Base-by-base conservation (phyloP, 1,284 basidiomycete genomes). In the Moniliophthora roreri region DNA sequence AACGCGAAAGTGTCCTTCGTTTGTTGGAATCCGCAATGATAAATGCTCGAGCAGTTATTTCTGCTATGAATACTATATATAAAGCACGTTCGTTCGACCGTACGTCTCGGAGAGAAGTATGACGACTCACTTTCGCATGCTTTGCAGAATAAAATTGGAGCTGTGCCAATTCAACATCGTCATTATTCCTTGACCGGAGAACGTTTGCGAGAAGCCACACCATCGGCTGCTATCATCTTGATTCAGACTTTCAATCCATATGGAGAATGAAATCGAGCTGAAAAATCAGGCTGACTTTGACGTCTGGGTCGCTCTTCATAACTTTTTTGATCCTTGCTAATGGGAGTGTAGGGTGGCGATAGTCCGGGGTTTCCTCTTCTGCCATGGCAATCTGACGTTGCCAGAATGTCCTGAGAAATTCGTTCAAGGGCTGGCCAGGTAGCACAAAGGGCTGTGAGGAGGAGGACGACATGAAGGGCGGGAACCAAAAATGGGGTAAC, bases 251-350 rank as follows among this genome's bases (percentile, higher is more conserved):
- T 47, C 46, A 51, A 50, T 42, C 57, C 26, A 47, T 39, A n/a
- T 18, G 16, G 20, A n/a, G 34, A n/a, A 13, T 41, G 20, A 20
- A 36, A 2, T 45, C 20, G 18, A 24, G 35, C 26, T 40, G 20
- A 21, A 46, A 35, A 10, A 34, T 23, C 28, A 48, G 20, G 69
- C 82, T 65, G 66, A 93, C 93, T 79, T 93, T 94, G 58, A 97
- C 93, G 62, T 96, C 93, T 21, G 93, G 93, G 75, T 97, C 94
- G 68, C 89, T 94, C 79, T 97, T 97, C 92, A 97, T 97, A 58
- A 97, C 95, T 70, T 97, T 96, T 77, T 97, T 97, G 63, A 97
- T 96, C 65, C 94, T 78, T 13, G 94, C 94, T 32, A 97, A 74
- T 5, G 92, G 91, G n/a, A 94, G 74, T 5, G 89, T 85, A 0